Conservation (phyloP, 192 early-diverging fungal species). For the Coemansia sp. region DNA sequence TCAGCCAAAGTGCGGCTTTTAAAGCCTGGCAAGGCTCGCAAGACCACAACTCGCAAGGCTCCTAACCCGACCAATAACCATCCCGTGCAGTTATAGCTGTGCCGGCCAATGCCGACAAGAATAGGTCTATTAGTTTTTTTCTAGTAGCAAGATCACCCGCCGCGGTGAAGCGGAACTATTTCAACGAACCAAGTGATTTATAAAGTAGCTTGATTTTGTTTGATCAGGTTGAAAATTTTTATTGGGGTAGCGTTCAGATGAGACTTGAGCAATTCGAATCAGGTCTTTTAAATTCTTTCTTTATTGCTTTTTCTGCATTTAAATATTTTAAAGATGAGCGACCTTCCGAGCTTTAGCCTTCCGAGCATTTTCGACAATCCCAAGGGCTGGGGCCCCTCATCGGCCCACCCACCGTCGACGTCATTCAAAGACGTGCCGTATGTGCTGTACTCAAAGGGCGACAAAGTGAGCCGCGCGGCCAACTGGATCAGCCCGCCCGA, state of each 20-base stretch:
- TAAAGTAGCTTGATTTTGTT: not conserved
- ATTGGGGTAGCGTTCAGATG: not conserved
- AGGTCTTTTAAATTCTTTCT: not conserved
- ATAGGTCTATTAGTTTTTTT: too few relatives aligned
- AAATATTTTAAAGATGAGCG: constrained; percentile 22
- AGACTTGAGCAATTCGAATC: not conserved
- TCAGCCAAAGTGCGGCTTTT: too few relatives aligned
- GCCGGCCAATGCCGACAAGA: too few relatives aligned
- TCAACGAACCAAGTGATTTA: not conserved
- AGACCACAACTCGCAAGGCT: too few relatives aligned
- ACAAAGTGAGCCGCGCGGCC: constrained; percentile 91
- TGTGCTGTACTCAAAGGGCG: constrained; percentile 90
- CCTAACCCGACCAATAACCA: too few relatives aligned
- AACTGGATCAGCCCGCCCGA: constrained; percentile 85
- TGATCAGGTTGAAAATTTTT: not conserved
- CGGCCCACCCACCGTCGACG: constrained; percentile 57
- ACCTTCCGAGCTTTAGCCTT: constrained; percentile 65
- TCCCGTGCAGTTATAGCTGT: too few relatives aligned
- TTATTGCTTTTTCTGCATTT: not conserved
- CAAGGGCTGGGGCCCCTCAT: constrained; percentile 83
- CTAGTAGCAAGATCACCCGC: too few relatives aligned
- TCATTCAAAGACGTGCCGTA: constrained; percentile 84
- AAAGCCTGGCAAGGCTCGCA: too few relatives aligned
- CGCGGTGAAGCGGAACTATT: not conserved
- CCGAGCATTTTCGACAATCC: constrained; percentile 79